Evolutionary conservation across 371 early-diverging fungal species (phyloP).

Genomic region (Saksenaea oblongispora): DNA sequence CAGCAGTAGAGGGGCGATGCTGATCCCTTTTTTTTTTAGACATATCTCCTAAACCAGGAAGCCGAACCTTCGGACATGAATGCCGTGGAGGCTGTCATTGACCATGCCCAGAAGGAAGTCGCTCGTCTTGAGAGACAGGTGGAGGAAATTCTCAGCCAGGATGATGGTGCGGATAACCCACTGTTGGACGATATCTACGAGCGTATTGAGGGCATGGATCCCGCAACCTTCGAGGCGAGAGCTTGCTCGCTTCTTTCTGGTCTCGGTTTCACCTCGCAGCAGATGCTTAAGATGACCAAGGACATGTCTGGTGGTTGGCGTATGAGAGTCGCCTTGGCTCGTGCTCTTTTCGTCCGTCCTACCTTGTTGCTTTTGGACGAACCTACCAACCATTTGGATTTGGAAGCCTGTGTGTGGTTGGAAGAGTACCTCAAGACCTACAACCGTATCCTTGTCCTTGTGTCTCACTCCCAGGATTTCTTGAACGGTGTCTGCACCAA

Average conservation of each 20-base stretch:
- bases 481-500: slow-evolving; percentile 69
- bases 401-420: slow-evolving; percentile 82
- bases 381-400: slow-evolving; percentile 83
- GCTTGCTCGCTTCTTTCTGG: slow-evolving; percentile 64
- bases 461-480: slow-evolving; percentile 83
- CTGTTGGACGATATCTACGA: slow-evolving; percentile 93
- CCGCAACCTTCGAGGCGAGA: slow-evolving; percentile 81
- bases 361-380: slow-evolving; percentile 88
- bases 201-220: slow-evolving; percentile 91
- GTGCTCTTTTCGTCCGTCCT: slow-evolving; percentile 75
- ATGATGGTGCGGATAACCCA: slow-evolving; percentile 85
- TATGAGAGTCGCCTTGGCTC: slow-evolving; percentile 83
- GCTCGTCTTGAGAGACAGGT: slow-evolving; percentile 88
- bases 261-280: slow-evolving; percentile 57
- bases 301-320: slow-evolving; percentile 90
- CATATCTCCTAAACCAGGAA: slow-evolving; percentile 94
- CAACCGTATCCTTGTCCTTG: slow-evolving; percentile 67
- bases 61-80: slow-evolving; percentile 91
- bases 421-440: slow-evolving; percentile 65
- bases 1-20: neutral
- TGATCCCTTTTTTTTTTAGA: slow-evolving; percentile 38
- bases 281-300: slow-evolving; percentile 41
- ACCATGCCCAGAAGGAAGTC: slow-evolving; percentile 87
- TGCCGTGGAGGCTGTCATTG: slow-evolving; percentile 90
- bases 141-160: slow-evolving; percentile 82